phyloP scores from a whole-genome alignment of 169 alveolate genomes.

The Plasmodium relictum region DNA sequence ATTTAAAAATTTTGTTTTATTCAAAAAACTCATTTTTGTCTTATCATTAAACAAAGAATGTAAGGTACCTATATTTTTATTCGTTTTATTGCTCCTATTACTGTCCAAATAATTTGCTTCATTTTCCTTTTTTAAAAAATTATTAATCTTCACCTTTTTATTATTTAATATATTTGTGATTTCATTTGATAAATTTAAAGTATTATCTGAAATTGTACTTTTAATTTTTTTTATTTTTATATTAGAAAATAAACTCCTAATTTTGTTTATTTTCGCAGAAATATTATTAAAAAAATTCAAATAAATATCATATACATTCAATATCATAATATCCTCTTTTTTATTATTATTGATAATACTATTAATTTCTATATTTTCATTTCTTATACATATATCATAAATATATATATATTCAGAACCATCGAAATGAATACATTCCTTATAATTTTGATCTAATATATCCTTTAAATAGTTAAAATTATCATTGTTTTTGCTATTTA shows the following conservation, averaged over 20 bases:
- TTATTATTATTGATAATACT: background rate
- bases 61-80: background rate
- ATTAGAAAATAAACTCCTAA: slow-evolving; percentile 24
- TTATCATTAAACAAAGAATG: slow-evolving; percentile 6
- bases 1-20: slow-evolving; percentile 16
- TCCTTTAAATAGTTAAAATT: slow-evolving; percentile 36
- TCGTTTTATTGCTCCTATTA: background rate
- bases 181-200: background rate
- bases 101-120: too few relatives aligned
- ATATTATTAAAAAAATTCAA: slow-evolving; percentile 20
- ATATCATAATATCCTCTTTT: background rate
- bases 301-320: slow-evolving; percentile 13
- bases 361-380: background rate
- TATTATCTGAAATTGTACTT: background rate
- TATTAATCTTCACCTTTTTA: background rate
- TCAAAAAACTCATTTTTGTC: background rate
- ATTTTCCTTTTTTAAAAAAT: too few relatives aligned
- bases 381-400: slow-evolving; percentile 38
- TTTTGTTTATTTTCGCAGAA: slow-evolving; percentile 9
- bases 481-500: background rate
- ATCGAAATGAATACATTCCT: slow-evolving; percentile 22
- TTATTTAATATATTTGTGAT: background rate
- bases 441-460: slow-evolving; percentile 37
- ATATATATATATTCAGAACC: slow-evolving; percentile 58
- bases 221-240: background rate